A percentile compares a stretch with the other conserved stretches of the same genome.
Evolutionary conservation across 148 eudicot genomes (phyloP).

Genomic region (Talinum fruticosum): DNA sequence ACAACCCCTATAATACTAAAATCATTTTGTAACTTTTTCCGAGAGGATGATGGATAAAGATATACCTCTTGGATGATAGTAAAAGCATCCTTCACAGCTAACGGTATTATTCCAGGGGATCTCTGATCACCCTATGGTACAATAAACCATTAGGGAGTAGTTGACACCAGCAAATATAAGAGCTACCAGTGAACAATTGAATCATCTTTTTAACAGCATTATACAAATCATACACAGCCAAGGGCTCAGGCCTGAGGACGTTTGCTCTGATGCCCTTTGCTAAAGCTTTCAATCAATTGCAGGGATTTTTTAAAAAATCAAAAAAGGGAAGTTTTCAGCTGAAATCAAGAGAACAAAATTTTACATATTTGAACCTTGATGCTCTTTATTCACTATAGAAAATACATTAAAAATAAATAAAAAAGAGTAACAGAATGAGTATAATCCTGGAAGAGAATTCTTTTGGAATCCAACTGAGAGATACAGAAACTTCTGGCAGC

Average conservation of each 20-base stretch:
- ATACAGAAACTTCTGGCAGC: background rate
- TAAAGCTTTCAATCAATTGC: background rate
- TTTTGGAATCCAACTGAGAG: background rate
- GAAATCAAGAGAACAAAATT: background rate
- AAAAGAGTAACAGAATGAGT: background rate
- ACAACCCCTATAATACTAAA: constrained; percentile 4
- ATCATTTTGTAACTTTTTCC: background rate
- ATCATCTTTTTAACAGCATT: background rate
- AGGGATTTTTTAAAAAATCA: background rate
- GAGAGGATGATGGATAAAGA: constrained; percentile 10
- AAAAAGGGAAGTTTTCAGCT: background rate
- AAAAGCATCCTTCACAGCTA: constrained; percentile 99
- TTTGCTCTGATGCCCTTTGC: no score
- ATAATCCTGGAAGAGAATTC: background rate
- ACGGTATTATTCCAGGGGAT: constrained; percentile 95
- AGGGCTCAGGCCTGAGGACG: background rate
- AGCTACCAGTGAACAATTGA: background rate
- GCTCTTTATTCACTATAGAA: background rate
- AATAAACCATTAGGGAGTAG: background rate
- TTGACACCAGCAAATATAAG: background rate
- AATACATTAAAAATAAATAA: background rate
- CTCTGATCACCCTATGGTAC: constrained; percentile 86
- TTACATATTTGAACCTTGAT: background rate
- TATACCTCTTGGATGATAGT: constrained; percentile 94
- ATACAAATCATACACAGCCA: background rate